Percentiles rank a stretch among this genome's conserved stretches.
phyloP scores from a whole-genome alignment of 495 filamentous ascomycete species.

The Hyaloscypha bicolor region DNA sequence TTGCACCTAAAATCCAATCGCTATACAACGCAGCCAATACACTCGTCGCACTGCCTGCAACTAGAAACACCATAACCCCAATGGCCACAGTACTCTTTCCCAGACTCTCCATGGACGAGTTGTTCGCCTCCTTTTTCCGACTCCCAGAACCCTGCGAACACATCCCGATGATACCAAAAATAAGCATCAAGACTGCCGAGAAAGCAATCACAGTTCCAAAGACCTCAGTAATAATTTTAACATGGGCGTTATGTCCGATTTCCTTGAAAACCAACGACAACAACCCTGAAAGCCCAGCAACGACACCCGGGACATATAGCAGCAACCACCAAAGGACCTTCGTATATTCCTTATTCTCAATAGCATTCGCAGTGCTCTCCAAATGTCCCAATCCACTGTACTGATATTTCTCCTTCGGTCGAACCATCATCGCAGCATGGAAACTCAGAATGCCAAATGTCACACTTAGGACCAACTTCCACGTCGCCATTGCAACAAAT shows the following conservation, averaged over 20 bases:
- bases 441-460: constrained; percentile 15
- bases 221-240: constrained; percentile 29
- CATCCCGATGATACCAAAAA: constrained; percentile 8
- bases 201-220: constrained; percentile 24
- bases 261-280: constrained; percentile 13
- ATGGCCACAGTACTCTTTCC: constrained; percentile 4
- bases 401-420: not conserved
- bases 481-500: constrained; percentile 38
- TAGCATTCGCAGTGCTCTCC: not conserved
- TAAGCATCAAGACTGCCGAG: constrained; percentile 11
- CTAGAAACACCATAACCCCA: constrained; percentile 7
- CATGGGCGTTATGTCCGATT: constrained; percentile 21
- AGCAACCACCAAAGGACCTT: constrained; percentile 19
- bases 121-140: constrained; percentile 3
- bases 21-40: constrained; percentile 36
- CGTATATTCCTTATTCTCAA: constrained; percentile 3
- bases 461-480: constrained; percentile 32
- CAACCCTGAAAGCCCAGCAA: constrained; percentile 16
- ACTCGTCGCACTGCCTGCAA: constrained; percentile 21
- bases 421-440: constrained; percentile 8
- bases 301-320: constrained; percentile 17
- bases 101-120: constrained; percentile 1
- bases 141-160: constrained; percentile 5
- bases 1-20: constrained; percentile 37
- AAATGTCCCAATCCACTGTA: not conserved